Evolutionary conservation across 495 filamentous ascomycete species (phyloP).

Genomic region (Lineolata rhizophorae): DNA sequence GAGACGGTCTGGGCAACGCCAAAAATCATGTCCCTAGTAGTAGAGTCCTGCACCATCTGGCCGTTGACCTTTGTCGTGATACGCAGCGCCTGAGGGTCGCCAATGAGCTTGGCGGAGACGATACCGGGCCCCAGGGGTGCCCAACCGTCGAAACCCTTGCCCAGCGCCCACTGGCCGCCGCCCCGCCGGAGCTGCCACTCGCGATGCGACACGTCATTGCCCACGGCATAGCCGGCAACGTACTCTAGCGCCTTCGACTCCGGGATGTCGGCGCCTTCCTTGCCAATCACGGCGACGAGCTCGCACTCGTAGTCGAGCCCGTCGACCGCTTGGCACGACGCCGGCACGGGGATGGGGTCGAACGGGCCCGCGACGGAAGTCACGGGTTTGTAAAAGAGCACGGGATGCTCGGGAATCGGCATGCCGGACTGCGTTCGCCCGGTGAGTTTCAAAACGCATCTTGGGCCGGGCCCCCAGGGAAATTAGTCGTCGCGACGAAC

Average conservation of each 20-base stretch:
- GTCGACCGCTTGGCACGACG: slow-evolving; percentile 31
- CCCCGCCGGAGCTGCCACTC: slow-evolving; percentile 66
- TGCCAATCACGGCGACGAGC: slow-evolving; percentile 58
- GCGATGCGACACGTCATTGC: slow-evolving; percentile 67
- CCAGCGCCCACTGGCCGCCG: slow-evolving; percentile 60
- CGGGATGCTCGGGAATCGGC: slow-evolving; percentile 51
- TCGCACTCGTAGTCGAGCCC: slow-evolving; percentile 77
- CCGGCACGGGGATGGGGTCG: slow-evolving; percentile 44
- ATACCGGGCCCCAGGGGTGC: slow-evolving; percentile 73
- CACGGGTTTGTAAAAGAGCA: slow-evolving; percentile 67
- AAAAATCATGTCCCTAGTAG: slow-evolving; percentile 69
- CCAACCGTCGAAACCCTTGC: slow-evolving; percentile 79
- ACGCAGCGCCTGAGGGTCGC: slow-evolving; percentile 42
- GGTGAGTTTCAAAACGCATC: no score
- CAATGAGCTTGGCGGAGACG: slow-evolving; percentile 40
- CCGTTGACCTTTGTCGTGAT: slow-evolving; percentile 57
- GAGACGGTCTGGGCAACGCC: slow-evolving; percentile 48
- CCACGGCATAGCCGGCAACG: slow-evolving; percentile 60
- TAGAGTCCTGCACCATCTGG: slow-evolving; percentile 45
- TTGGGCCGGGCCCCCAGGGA: no score
- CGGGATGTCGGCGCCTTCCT: slow-evolving; percentile 41
- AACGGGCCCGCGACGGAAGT: slow-evolving; percentile 49
- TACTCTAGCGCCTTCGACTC: slow-evolving; percentile 47
- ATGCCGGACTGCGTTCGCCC: no score
- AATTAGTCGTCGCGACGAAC: no score